These are phyloP conservation scores for Arachnomyces sp. DNA, from an alignment of 2,329 filamentous ascomycete genomes.

Conservation along the genomic window DNA sequence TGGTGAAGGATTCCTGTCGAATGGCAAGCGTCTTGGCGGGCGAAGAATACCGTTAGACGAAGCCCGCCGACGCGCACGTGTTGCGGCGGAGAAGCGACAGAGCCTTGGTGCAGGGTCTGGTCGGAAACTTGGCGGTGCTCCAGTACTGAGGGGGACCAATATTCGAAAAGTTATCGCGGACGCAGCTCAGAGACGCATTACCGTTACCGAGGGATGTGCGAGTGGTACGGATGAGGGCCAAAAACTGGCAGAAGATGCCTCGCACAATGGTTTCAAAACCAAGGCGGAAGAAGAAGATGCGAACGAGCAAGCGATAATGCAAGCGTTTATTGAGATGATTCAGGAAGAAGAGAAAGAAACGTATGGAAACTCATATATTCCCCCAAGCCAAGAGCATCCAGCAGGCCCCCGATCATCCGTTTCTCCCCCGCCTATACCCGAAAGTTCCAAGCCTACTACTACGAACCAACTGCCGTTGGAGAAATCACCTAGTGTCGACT, in stretches of 20 bases:
- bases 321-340: constrained; percentile 77
- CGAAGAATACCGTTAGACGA: constrained; percentile 59
- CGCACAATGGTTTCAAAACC: constrained; percentile 67
- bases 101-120: constrained; percentile 54
- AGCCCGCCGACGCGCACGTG: constrained; percentile 63
- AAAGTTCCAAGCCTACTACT: constrained; percentile 12
- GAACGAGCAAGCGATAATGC: constrained; percentile 76
- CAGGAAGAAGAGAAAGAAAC: constrained; percentile 64
- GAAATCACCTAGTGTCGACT: constrained; percentile 8
- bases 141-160: constrained; percentile 51
- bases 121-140: constrained; percentile 60
- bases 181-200: constrained; percentile 61
- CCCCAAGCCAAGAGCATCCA: constrained; percentile 46
- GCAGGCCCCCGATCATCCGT: constrained; percentile 36
- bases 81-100: constrained; percentile 63
- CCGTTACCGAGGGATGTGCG: constrained; percentile 64
- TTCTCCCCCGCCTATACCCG: constrained; percentile 31
- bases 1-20: constrained; percentile 75
- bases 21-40: constrained; percentile 67
- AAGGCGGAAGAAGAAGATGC: constrained; percentile 81
- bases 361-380: constrained; percentile 49
- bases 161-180: constrained; percentile 64
- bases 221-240: constrained; percentile 58
- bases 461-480: constrained; percentile 9
- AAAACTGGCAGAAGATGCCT: constrained; percentile 60